Conservation (phyloP, 495 filamentous ascomycete genomes). For the Rusavskia elegans region DNA sequence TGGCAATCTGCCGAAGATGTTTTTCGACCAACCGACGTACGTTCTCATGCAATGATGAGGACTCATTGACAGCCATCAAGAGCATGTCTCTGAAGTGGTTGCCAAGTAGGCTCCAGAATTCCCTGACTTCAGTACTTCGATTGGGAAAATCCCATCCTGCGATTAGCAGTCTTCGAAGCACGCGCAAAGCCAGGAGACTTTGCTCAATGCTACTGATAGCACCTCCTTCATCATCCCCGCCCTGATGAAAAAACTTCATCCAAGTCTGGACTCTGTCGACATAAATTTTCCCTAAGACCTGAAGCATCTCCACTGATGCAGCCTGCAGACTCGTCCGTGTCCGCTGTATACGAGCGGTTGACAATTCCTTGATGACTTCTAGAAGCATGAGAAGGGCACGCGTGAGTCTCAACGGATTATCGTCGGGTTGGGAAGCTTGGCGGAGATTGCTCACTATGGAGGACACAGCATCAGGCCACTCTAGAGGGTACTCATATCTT, state of each 20-base stretch:
- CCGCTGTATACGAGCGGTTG: constrained; percentile 55
- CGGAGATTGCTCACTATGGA: constrained; percentile 46
- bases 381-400: constrained; percentile 63
- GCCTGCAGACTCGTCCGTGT: constrained; percentile 58
- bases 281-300: constrained; percentile 63
- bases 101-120: constrained; percentile 60
- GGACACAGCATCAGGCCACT: constrained; percentile 48
- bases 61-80: constrained; percentile 11
- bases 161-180: constrained; percentile 62
- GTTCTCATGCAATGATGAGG: constrained; percentile 10
- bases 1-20: constrained; percentile 76
- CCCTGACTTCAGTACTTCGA: constrained; percentile 51
- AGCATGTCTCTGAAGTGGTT: constrained; percentile 59
- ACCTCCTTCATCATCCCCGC: constrained; percentile 37
- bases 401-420: constrained; percentile 40
- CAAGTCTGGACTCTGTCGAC: constrained; percentile 55
- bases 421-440: constrained; percentile 24
- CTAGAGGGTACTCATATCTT: constrained; percentile 71
- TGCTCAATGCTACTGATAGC: constrained; percentile 50
- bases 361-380: constrained; percentile 77
- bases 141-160: constrained; percentile 74
- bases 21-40: constrained; percentile 48
- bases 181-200: constrained; percentile 62
- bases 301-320: constrained; percentile 63
- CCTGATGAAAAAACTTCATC: constrained; percentile 40